A percentile compares a stretch with the other conserved stretches of the same genome.
These are phyloP conservation scores for Lepidium africanum DNA, from an alignment of 345 rosid genomes.

Conservation along the genomic window DNA sequence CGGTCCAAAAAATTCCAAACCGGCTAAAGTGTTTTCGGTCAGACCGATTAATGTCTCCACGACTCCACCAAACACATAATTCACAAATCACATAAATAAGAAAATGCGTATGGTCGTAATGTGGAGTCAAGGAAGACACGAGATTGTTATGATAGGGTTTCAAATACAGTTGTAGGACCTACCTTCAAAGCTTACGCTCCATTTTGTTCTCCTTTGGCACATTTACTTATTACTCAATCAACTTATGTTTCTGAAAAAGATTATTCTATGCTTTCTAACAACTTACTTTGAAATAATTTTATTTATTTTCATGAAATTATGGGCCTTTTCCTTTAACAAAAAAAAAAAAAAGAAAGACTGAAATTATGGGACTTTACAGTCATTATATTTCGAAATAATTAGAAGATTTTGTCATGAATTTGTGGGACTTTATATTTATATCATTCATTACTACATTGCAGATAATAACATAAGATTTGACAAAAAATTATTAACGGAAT, in stretches of 20 bases:
- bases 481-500: neutral
- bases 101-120: neutral
- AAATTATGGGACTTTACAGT: neutral
- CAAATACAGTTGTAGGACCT: neutral
- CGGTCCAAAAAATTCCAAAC: neutral
- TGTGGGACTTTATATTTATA: neutral
- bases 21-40: neutral
- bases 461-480: neutral
- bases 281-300: neutral
- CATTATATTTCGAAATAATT: neutral
- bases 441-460: neutral
- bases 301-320: neutral
- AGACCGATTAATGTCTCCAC: neutral
- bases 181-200: conserved; percentile 2
- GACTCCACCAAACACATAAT: no score
- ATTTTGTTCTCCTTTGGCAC: conserved; percentile 2
- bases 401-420: neutral
- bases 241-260: neutral
- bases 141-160: conserved; percentile 13
- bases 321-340: neutral
- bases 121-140: conserved; percentile 13
- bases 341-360: neutral
- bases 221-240: neutral
- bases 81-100: neutral
- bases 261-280: neutral